Evolutionary conservation across 345 rosid species (phyloP), one percentile per base, ranked within the genome.

Genomic region (Dimocarpus longan): DNA sequence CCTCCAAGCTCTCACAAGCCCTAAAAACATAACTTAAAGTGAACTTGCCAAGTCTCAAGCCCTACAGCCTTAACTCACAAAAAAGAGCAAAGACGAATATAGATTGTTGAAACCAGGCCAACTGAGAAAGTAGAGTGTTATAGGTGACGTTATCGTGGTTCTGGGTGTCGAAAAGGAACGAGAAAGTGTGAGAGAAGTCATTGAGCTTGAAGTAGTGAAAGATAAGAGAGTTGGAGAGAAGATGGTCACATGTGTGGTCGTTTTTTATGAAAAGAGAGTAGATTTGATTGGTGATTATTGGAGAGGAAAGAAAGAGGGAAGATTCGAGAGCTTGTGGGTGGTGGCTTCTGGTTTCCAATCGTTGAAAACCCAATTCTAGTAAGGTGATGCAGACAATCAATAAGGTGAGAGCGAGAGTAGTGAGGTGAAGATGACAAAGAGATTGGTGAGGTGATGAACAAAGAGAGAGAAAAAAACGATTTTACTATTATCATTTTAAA

Each of bases 11-110:
- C 56, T 60, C 78, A 60, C 85, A 85, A 10, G 79, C 80, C 63
- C 79, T 82, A 60, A 82, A 75, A 37, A 87, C 81, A 75, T 85
- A 73, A 71, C 83, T 87, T 52, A 79, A 80, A 13, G 85, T 79
- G 72, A 80, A 85, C 48, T 73, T 82, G 71, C 83, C 88, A 28
- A 83, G 85, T 70, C 52, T 50, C 74, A 85, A 76, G 54, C 85
- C 85, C 75, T 13, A 46, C 16, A 4, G 79, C 76, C 85, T 81
- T 66, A 87, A 78, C 48, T 73, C 74, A 80, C 83, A 54, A 76
- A 84, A 78, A 59, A 87, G 74, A 75, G 56, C 22, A 1, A 82
- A 56, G 69, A 70, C 79, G 37, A 26, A n/a, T 2, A 28, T 74
- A 18, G 75, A 8, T 43, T 7, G 79, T 32, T 56, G 76, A 32